These are phyloP conservation scores for Harringtonia aguacate DNA, from an alignment of 2,329 filamentous ascomycete genomes.

Conservation along the genomic window DNA sequence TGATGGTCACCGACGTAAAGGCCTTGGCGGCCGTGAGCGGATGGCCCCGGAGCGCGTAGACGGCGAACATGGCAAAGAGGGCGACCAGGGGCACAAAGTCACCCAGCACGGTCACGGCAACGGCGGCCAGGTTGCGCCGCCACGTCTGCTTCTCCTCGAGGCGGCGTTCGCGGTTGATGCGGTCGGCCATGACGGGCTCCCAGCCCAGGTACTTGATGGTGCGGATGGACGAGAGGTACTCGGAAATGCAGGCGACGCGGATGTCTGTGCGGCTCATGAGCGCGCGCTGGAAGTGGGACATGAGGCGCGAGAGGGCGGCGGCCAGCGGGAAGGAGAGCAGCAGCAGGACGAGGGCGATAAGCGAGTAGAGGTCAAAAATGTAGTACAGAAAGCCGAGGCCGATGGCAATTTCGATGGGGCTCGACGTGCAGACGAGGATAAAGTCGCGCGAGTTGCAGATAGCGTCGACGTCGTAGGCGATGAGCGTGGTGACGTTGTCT, in stretches of 20 bases:
- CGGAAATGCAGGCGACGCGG: conserved; percentile 45
- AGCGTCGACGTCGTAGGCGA: conserved; percentile 48
- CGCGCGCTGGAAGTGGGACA: conserved; percentile 38
- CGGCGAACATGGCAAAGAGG: conserved; percentile 41
- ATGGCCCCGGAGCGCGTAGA: conserved; percentile 36
- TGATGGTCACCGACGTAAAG: conserved; percentile 44
- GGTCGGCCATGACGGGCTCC: conserved; percentile 42
- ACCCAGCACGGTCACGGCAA: conserved; percentile 34
- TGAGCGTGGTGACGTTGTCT: conserved; percentile 24
- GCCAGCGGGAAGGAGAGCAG: conserved; percentile 38
- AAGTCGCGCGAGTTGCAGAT: conserved; percentile 41
- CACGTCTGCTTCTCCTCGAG: conserved; percentile 44
- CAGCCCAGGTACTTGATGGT: conserved; percentile 52
- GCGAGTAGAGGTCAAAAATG: conserved; percentile 43
- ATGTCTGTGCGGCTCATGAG: conserved; percentile 45
- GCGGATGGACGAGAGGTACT: conserved; percentile 46
- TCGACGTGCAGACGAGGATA: conserved; percentile 32
- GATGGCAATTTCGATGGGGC: conserved; percentile 34
- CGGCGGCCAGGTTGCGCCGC: conserved; percentile 37
- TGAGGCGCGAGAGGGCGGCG: conserved; percentile 34
- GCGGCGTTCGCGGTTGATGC: conserved; percentile 36
- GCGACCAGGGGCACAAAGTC: conserved; percentile 41
- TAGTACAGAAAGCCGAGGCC: conserved; percentile 41
- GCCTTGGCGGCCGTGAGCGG: conserved; percentile 44
- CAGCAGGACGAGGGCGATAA: conserved; percentile 40